phyloP scores from a whole-genome alignment of 2,329 filamentous ascomycete species.

The Blumeriella jaapii region DNA sequence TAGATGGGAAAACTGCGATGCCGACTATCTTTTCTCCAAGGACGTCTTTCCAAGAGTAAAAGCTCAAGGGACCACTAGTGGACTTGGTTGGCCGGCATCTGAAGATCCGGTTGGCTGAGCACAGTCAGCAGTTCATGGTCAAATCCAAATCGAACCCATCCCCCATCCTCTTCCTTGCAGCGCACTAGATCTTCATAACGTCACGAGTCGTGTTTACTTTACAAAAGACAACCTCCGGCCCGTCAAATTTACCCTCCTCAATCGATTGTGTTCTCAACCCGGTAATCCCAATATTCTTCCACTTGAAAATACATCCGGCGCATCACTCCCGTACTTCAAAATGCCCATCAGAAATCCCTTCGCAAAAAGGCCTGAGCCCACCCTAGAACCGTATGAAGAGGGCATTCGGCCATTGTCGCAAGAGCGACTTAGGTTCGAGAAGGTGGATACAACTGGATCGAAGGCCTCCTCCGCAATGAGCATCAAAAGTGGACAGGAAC shows the following conservation, averaged over 20 bases:
- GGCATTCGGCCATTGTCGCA: constrained; percentile 35
- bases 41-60: too few species aligned
- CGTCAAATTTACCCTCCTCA: neutral
- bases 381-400: constrained; percentile 34
- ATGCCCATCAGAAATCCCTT: constrained; percentile 69
- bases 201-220: constrained; percentile 4
- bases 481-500: constrained; percentile 49
- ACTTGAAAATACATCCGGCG: neutral
- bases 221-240: neutral
- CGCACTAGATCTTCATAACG: constrained; percentile 5
- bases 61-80: too few species aligned
- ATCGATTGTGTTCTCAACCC: neutral
- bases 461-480: constrained; percentile 51
- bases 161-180: constrained; percentile 2
- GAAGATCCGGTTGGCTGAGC: constrained; percentile 6
- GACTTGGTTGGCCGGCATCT: too few species aligned
- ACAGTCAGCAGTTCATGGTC: constrained; percentile 4
- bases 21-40: too few species aligned
- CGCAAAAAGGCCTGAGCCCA: constrained; percentile 40
- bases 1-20: too few species aligned
- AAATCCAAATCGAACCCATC: neutral
- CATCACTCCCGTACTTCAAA: constrained; percentile 15
- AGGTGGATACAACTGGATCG: constrained; percentile 50
- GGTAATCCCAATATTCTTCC: neutral
- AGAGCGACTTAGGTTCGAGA: constrained; percentile 43